Base-by-base conservation (phyloP, 208 protist species). In the Trypanosoma avium region DNA sequence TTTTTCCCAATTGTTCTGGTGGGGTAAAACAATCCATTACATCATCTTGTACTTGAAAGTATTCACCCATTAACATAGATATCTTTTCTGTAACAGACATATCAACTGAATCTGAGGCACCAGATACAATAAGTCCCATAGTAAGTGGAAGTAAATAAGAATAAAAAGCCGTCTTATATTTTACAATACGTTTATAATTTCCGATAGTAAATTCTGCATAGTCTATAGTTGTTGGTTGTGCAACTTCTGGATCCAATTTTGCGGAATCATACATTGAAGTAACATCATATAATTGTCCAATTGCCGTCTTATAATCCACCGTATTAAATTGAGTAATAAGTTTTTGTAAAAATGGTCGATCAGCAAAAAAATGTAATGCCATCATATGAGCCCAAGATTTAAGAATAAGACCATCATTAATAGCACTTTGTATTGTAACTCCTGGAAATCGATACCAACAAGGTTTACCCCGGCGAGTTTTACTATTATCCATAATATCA, bases 31-130 rank as follows among this genome's bases (percentile, higher is more conserved):
- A 97, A 81, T 99, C 98, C 76, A 99, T 95, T 57, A 97, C 97
- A 75, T 99, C 98, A 70, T 99, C 98, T 84, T 98, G 97, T 36
- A 97, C 85, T 79, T 99, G 98, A 70, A 99, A 99, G 73, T 97
- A 98, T 72, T 98, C 91, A 50, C 97, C 97, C 92, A 99, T 98
- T 27, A 93, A 54, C 58, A 98, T 71, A 9, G 95, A 73, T 35
- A 98, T 86, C 40, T 91, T 65, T 49, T 95, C 65, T n/a, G 91
- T 78, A 5, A 65, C 30, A 21, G 62, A 57, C 64, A 85, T 84
- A 30, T 88, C 78, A 46, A 91, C 87, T 24, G 79, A 66, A 17
- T 81, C 61, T 1, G 48, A 33, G 29, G 85, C 82, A 40, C 82
- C 87, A 45, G 75, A 86, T 45, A 98, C 84, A 67, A 98, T 59